Evolutionary conservation across 83 land plant species (phyloP), one percentile per base, ranked within the genome.

Genomic region (Diphasiastrum complanatum): DNA sequence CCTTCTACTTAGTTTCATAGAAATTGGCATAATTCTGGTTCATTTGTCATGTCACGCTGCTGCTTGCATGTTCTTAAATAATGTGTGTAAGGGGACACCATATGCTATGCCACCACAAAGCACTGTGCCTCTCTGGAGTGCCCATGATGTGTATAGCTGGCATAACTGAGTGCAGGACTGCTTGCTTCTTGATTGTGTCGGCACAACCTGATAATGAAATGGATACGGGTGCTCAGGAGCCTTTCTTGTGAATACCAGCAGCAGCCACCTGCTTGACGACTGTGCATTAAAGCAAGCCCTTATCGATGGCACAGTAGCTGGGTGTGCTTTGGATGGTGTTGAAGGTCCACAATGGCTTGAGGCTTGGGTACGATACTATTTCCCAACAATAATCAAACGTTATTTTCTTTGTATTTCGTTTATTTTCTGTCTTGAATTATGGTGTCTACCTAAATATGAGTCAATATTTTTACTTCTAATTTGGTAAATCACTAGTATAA

Each of bases 271-370:
- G 30, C 41, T 95, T 58, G 99, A 95, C 75, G 99, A 89, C 68
- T 95, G 99, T 74, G 99, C 93, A 20, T 62, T 95, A 61, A 95
- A 95, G 68, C 92, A 95, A 63, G 87, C 89, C 40, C 36, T 95
- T 62, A 86, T 89, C 69, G 97, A 95, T 70, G 99, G 99, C 1
- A 89, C 83, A 43, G 64, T 95, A 65, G 89, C 96, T 68, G 99
- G 99, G 14, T 95, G 97, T 77, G 99, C 99, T 18, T 68, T 95
- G 69, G 99, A 95, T 80, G 99, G 99, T 59, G 93, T 91, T 6
- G 99, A 95, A 78, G 97, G 99, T 47, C 97, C 97, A 51, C 99
- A 89, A 66, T 95, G 99, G 99, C 82, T 95, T 85, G 99, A 95
- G 84, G 97, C 99, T 64, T 95, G 99, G 99, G 99, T 95, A 95